Percentiles rank a stretch among this genome's conserved stretches.
Evolutionary conservation across 2,329 filamentous ascomycete genomes (phyloP).

Genomic region (Keithomyces neogunnii): DNA sequence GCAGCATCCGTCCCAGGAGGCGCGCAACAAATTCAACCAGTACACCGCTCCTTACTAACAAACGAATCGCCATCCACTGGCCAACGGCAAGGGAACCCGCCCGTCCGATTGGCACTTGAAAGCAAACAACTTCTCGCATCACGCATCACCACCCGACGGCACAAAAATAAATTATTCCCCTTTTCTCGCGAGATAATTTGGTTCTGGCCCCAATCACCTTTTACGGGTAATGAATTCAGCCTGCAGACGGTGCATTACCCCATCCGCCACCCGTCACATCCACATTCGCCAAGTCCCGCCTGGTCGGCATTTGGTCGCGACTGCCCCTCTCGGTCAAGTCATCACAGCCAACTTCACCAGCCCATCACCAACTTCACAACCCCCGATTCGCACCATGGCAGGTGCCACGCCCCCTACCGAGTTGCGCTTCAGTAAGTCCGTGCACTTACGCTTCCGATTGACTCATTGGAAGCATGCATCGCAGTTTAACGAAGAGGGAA

Average conservation of each 20-base stretch:
- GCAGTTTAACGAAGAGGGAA: no score
- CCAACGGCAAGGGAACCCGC: neutral
- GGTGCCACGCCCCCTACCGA: slow-evolving; percentile 4
- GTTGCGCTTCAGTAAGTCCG: slow-evolving; percentile 27
- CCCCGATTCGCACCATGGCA: slow-evolving; percentile 6
- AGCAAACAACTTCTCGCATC: neutral
- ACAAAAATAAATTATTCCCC: no score
- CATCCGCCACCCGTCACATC: neutral
- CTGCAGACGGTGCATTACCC: neutral
- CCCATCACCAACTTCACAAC: neutral
- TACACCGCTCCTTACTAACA: neutral
- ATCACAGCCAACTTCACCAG: neutral
- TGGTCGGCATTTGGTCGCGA: neutral
- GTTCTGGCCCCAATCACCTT: no score
- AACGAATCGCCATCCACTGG: neutral
- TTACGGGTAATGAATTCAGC: neutral
- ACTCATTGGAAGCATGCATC: no score
- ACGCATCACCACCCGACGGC: no score
- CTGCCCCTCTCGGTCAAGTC: neutral
- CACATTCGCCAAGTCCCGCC: neutral
- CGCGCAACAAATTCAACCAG: no score
- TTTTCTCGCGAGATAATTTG: no score
- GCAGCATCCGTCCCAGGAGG: no score
- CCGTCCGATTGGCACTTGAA: neutral
- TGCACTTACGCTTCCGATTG: no score